A percentile compares a stretch with the other conserved stretches of the same genome.
phyloP scores from a whole-genome alignment of 2,329 filamentous ascomycete species.

The Ophiocordyceps polyrhachis-furcata region DNA sequence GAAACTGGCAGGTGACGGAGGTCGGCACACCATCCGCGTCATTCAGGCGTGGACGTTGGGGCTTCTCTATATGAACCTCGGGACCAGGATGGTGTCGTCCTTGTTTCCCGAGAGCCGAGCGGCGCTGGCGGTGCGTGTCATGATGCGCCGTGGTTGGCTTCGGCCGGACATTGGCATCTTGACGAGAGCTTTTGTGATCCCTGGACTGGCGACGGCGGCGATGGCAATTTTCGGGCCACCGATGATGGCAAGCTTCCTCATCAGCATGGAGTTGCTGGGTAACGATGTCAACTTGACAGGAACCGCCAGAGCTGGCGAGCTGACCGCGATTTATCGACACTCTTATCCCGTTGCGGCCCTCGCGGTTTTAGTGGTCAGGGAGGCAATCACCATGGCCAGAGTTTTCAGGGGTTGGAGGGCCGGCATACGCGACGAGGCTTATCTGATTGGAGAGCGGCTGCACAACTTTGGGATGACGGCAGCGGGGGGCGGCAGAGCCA shows the following conservation, averaged over 20 bases:
- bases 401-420: constrained; percentile 60
- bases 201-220: constrained; percentile 42
- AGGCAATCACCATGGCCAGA: constrained; percentile 30
- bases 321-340: constrained; percentile 28
- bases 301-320: constrained; percentile 6
- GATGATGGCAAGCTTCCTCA: constrained; percentile 24
- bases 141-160: constrained; percentile 57
- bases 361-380: constrained; percentile 22
- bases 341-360: constrained; percentile 53
- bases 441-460: constrained; percentile 80
- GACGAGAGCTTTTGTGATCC: constrained; percentile 74
- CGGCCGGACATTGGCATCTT: constrained; percentile 62
- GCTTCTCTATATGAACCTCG: constrained; percentile 73
- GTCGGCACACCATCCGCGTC: constrained; percentile 57
- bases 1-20: constrained; percentile 9
- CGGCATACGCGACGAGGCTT: constrained; percentile 82
- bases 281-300: constrained; percentile 4
- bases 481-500: constrained; percentile 16
- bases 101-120: constrained; percentile 51
- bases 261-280: constrained; percentile 8
- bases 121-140: constrained; percentile 53
- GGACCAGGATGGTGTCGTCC: constrained; percentile 47
- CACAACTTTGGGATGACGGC: constrained; percentile 65
- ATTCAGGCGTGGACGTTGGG: constrained; percentile 92
- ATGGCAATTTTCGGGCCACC: constrained; percentile 48